These are phyloP conservation scores for Aspergillus oerlinghausenensis DNA, from an alignment of 2,329 filamentous ascomycete species.

Conservation along the genomic window DNA sequence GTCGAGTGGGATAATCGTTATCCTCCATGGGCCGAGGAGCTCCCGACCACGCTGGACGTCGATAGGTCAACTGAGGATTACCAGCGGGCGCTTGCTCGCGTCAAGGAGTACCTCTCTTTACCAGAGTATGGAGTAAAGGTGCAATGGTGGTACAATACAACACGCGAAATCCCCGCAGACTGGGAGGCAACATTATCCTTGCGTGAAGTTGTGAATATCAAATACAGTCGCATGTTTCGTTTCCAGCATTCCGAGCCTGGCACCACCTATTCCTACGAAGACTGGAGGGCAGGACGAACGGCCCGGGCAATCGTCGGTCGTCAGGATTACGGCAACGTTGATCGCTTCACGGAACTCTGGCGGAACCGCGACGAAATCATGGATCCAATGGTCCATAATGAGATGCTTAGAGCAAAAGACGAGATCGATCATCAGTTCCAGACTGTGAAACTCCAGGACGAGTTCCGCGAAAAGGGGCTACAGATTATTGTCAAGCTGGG, in stretches of 20 bases:
- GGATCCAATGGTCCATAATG: background rate
- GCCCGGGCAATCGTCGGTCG: slow-evolving; percentile 6
- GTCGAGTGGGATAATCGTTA: slow-evolving; percentile 7
- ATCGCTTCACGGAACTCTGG: background rate
- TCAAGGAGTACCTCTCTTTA: slow-evolving; percentile 6
- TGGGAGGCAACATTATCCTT: slow-evolving; percentile 2
- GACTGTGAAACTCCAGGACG: slow-evolving; percentile 9
- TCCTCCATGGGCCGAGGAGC: background rate
- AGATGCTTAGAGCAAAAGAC: background rate
- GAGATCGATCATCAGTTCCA: slow-evolving; percentile 10
- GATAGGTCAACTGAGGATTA: background rate
- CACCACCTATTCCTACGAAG: slow-evolving; percentile 9
- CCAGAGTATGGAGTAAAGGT: slow-evolving; percentile 7
- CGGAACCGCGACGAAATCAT: background rate
- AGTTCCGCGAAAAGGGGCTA: slow-evolving; percentile 11
- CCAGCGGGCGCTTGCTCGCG: background rate
- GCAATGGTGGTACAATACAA: slow-evolving; percentile 1
- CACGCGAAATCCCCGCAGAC: slow-evolving; percentile 2
- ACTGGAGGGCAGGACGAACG: slow-evolving; percentile 12
- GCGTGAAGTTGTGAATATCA: background rate
- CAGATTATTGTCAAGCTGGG: slow-evolving; percentile 9
- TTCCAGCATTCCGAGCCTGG: slow-evolving; percentile 13
- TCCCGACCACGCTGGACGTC: background rate
- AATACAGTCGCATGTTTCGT: slow-evolving; percentile 3
- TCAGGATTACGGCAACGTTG: background rate